Evolutionary conservation across 139 green algal species (phyloP).

Genomic region (Chlamydomonas asymmetrica): DNA sequence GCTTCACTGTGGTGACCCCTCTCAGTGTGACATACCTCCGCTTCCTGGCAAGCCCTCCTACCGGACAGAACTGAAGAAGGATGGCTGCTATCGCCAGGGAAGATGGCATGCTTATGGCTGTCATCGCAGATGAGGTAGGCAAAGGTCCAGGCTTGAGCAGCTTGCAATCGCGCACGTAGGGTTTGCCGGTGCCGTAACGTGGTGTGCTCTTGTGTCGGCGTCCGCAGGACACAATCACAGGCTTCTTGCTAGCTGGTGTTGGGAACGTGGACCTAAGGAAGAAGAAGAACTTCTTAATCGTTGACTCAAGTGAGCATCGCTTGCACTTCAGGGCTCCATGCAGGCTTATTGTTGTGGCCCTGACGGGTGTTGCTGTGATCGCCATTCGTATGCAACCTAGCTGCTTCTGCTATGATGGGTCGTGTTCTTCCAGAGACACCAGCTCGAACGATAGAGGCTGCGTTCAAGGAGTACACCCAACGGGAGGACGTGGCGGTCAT

Average conservation of each 20-base stretch:
- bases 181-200: not conserved
- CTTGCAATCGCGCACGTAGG: not conserved
- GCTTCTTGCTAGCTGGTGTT: slow-evolving; percentile 95
- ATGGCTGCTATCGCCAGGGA: not conserved
- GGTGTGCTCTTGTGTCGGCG: slow-evolving; percentile 28
- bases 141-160: not conserved
- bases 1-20: too few relatives aligned
- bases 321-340: not conserved
- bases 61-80: too few relatives aligned
- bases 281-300: slow-evolving; percentile 93
- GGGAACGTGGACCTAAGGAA: slow-evolving; percentile 91
- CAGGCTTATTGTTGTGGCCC: not conserved
- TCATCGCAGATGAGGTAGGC: slow-evolving; percentile 43
- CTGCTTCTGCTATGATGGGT: not conserved
- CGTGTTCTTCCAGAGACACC: slow-evolving; percentile 5
- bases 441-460: slow-evolving; percentile 75
- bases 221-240: slow-evolving; percentile 95
- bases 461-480: slow-evolving; percentile 92
- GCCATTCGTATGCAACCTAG: too few relatives aligned
- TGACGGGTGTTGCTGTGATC: slow-evolving; percentile 22
- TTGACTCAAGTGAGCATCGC: slow-evolving; percentile 89
- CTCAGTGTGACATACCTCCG: too few relatives aligned
- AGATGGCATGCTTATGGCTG: slow-evolving; percentile 36
- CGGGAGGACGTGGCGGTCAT: slow-evolving; percentile 95
- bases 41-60: too few relatives aligned